Conservation (phyloP, 2,329 filamentous ascomycete species). For the Scedosporium apiospermum region DNA sequence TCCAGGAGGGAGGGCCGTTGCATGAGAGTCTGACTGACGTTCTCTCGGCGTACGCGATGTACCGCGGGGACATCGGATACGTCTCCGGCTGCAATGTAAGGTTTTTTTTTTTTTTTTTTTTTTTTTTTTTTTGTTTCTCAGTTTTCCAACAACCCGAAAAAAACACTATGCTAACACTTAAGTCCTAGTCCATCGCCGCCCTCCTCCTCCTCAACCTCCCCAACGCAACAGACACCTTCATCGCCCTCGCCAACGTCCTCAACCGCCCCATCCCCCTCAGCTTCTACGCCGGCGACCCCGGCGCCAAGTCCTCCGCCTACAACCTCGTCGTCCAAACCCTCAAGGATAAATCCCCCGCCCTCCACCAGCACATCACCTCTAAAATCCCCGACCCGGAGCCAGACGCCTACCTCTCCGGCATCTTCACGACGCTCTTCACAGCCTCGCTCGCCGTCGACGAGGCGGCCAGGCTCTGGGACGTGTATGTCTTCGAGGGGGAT, state of each 20-base stretch:
- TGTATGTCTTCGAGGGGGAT: conserved; percentile 77
- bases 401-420: conserved; percentile 44
- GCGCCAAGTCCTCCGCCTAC: conserved; percentile 61
- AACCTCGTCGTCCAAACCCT: conserved; percentile 60
- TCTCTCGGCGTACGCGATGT: conserved; percentile 71
- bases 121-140: conserved; percentile 21
- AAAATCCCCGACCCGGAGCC: conserved; percentile 34
- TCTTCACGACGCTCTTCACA: conserved; percentile 60
- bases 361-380: conserved; percentile 55
- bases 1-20: conserved; percentile 55
- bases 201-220: conserved; percentile 64
- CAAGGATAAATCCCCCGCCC: conserved; percentile 49
- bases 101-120: too few relatives aligned
- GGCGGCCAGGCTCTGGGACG: conserved; percentile 67
- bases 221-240: conserved; percentile 54
- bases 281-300: conserved; percentile 61
- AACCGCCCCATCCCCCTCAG: conserved; percentile 67
- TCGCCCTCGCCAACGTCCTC: conserved; percentile 64
- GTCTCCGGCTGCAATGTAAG: conserved; percentile 64
- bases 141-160: background rate
- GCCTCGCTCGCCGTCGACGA: conserved; percentile 56
- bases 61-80: conserved; percentile 73
- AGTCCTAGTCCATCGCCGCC: conserved; percentile 55
- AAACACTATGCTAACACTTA: conserved; percentile 15
- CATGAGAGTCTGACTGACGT: conserved; percentile 62